A percentile compares a stretch with the other conserved stretches of the same genome.
phyloP scores from a whole-genome alignment of 2,329 filamentous ascomycete genomes.

The Blumeria graminis region DNA sequence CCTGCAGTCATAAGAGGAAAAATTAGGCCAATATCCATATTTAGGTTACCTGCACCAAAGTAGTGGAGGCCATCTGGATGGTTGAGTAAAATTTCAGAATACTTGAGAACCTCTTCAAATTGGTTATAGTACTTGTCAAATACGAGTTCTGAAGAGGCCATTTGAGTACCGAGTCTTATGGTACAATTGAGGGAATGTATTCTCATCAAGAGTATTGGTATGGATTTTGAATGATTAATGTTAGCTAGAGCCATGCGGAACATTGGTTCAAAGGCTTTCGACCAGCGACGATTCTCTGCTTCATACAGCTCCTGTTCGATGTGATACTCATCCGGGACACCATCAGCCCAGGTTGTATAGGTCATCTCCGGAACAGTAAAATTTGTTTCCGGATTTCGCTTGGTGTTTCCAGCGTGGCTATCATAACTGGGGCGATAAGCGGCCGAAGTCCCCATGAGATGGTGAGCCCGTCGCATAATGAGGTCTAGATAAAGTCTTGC shows the following conservation, averaged over 20 bases:
- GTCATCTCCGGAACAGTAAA: background rate
- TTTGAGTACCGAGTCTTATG: no score
- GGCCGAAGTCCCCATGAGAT: constrained; percentile 7
- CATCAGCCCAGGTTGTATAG: background rate
- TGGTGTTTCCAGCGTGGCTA: background rate
- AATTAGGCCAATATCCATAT: constrained; percentile 9
- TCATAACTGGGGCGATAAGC: background rate
- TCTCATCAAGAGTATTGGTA: constrained; percentile 6
- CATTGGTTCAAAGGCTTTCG: constrained; percentile 7
- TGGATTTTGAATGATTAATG: constrained; percentile 2
- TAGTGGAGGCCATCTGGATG: no score
- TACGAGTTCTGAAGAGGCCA: no score
- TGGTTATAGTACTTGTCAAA: no score
- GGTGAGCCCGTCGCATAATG: constrained; percentile 7
- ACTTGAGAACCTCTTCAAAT: no score
- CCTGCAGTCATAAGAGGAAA: constrained; percentile 6
- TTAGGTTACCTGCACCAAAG: constrained; percentile 6
- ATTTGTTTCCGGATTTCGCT: background rate
- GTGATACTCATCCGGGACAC: constrained; percentile 4
- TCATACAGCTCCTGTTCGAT: constrained; percentile 6
- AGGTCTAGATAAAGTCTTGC: constrained; percentile 7
- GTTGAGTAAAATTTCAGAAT: no score
- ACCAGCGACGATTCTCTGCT: constrained; percentile 7
- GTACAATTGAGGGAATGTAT: constrained; percentile 4
- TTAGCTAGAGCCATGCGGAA: constrained; percentile 4